Base-by-base conservation (phyloP, 164 flowering plant genomes). In the Magnolia sinica region DNA sequence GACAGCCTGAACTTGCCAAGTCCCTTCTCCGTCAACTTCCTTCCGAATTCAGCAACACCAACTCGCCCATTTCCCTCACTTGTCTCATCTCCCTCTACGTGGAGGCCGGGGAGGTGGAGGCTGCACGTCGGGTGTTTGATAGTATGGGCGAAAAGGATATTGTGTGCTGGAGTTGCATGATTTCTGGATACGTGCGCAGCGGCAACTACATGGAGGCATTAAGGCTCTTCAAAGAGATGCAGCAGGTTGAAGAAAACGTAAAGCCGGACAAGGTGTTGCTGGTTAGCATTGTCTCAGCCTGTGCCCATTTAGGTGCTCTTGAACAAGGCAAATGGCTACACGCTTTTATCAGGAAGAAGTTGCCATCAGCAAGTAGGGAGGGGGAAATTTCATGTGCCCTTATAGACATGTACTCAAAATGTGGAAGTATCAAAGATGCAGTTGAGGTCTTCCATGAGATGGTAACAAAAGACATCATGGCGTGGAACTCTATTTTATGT, bases 121-220 rank as follows among this genome's bases (percentile, higher is more conserved):
- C n/a, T 64, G 91, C 92, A 2, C 87, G 87, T 13, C 79, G 72
- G 2, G 73, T 88, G 87, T 92, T 90, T 59, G 89, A 88, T 83
- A 51, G 55, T 85, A 88, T 89, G 91, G 50, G 83, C 71, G 81
- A 81, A 1, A 79, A 84, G 80, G 82, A 70, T 69, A 84, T 90
- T 72, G 91, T 90, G 55, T 82, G 92, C 55, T 92, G 96, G 92
- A 90, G 92, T 72, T 89, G 89, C 8, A 78, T 86, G 87, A 63
- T 92, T 70, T 89, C 92, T 27, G 93, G 94, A 76, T 88, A 86
- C 64, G 70, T 86, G 22, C 90, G 83, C 61, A 78, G 80, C 66
- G 89, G 87, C 11, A 27, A 51, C 77, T 76, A 68, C 20, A 76
- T 77, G 22, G 79, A 88, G 31, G 90, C 90, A 7, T 70, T 91